Percentiles rank a stretch among this genome's conserved stretches.
phyloP scores from a whole-genome alignment of 1,139 yeast genomes.

The Hemisphaericaspora subhashii region DNA sequence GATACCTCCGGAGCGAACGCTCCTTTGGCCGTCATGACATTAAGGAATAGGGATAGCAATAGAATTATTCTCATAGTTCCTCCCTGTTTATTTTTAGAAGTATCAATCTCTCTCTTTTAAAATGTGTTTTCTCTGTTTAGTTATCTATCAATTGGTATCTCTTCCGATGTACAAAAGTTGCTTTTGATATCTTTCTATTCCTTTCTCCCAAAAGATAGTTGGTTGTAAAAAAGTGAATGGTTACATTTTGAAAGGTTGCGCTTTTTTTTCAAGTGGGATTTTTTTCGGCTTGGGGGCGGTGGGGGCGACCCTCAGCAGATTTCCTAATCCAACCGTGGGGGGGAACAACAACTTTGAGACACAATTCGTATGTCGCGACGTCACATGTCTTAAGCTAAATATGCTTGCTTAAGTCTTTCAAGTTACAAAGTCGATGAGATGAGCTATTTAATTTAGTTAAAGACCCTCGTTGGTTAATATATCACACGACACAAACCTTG shows the following conservation, averaged over 20 bases:
- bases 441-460: neutral
- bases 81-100: no score
- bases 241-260: no score
- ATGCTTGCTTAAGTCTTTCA: no score
- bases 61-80: neutral
- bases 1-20: constrained; percentile 24
- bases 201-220: no score
- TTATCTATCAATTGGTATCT: no score
- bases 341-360: neutral
- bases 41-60: neutral
- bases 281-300: neutral
- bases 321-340: no score
- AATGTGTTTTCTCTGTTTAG: neutral
- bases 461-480: neutral
- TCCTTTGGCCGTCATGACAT: neutral
- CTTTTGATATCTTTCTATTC: no score
- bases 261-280: neutral
- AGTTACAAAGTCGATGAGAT: neutral
- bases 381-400: neutral
- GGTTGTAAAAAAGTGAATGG: neutral
- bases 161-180: neutral
- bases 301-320: no score
- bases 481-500: neutral
- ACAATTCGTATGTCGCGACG: neutral
- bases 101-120: neutral